Evolutionary conservation across 2,329 filamentous ascomycete species (phyloP).

Genomic region (Tolypocladium guangdongense): DNA sequence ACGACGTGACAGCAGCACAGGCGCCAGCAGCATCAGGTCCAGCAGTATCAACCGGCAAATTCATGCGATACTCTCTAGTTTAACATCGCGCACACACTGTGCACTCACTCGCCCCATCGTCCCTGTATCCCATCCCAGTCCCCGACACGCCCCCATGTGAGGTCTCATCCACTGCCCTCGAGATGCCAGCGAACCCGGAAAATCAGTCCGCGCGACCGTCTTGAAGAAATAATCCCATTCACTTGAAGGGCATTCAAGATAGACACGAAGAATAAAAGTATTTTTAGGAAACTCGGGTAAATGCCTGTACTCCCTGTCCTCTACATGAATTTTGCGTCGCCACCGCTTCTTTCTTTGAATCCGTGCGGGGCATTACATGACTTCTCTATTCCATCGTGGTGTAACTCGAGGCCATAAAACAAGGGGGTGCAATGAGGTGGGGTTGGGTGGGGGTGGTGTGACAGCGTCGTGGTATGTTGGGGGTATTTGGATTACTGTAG

Average conservation of each 20-base stretch:
- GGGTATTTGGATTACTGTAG: slow-evolving; percentile 29
- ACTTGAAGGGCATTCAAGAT: slow-evolving; percentile 23
- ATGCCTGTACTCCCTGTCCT: slow-evolving; percentile 28
- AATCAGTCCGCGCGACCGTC: neutral
- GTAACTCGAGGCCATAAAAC: slow-evolving; percentile 15
- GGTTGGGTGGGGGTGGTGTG: slow-evolving; percentile 7
- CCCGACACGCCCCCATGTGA: neutral
- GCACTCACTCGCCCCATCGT: neutral
- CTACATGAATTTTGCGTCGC: slow-evolving; percentile 31
- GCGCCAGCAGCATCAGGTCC: neutral
- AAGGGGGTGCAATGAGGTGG: slow-evolving; percentile 6
- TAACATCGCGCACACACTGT: neutral
- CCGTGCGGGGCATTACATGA: slow-evolving; percentile 28
- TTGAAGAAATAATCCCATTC: slow-evolving; percentile 14
- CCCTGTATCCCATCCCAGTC: neutral
- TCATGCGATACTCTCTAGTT: neutral
- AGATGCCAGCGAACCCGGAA: neutral
- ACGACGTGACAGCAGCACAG: neutral
- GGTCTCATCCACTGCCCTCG: neutral
- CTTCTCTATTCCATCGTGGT: slow-evolving; percentile 27
- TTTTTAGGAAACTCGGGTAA: slow-evolving; percentile 6
- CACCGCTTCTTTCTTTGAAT: slow-evolving; percentile 17
- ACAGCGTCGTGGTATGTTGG: slow-evolving; percentile 14
- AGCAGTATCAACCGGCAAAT: neutral
- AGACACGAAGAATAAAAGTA: slow-evolving; percentile 10